Base-by-base conservation (phyloP, 441 rosid species). In the Oxalis stricta region DNA sequence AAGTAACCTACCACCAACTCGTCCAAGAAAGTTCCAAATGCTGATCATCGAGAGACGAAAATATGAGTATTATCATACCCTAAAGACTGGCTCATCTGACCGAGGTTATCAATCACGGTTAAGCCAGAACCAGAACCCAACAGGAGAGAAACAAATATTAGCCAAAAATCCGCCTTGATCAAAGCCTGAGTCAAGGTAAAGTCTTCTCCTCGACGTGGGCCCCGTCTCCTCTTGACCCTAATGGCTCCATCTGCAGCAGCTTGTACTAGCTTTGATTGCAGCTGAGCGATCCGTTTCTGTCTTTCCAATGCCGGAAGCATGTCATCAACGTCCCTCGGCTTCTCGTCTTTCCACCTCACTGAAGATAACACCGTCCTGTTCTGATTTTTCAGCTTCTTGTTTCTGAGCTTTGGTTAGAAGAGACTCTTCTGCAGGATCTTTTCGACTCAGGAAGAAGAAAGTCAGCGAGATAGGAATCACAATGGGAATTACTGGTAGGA, bases 11-110 rank as follows among this genome's bases (percentile, higher is more conserved):
- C 70, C 74, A 20, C 68, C 70, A 15, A 69, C 70, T 17, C 76
- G 76, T 28, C 85, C 85, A 1, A 74, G 82, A 53, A 77, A 77
- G 65, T 75, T 77, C 48, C 71, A 75, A 40, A 77, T 75, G 56
- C 86, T 78, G 53, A 72, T 54, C 67, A 78, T 47, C 36, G 82
- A 78, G n/a, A n/a, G 17, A 75, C 86, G 18, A 60, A 78, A 37
- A 78, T 46, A 42, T 58, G 52, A 7, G 74, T 62, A 44, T 68
- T 36, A 26, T 10, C 54, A 10, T 74, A 71, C 19, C 82, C 86
- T 0, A 77, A 61, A 49, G 64, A 69, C 38, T 60, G 52, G 12
- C 73, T 57, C 41, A 78, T 72, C 64, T 78, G 82, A 21, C 79
- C 86, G 36, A 78, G 56, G 53, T 78, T 78, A 48, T 78, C 82